Conservation (phyloP, 305 asterid genomes). For the Salvia sclarea region DNA sequence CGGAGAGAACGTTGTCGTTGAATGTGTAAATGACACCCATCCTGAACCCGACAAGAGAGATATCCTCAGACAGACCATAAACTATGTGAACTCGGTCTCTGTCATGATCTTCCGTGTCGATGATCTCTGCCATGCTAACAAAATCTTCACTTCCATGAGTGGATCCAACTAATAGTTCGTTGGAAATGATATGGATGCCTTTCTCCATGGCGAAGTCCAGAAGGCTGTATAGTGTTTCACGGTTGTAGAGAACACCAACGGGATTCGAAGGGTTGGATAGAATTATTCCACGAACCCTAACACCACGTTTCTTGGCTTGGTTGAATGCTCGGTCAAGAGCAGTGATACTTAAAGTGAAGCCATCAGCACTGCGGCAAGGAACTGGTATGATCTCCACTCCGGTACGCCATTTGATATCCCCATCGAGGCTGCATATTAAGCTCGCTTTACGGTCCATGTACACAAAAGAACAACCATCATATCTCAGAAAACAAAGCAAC, state of each 20-base stretch:
- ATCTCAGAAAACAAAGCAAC: not conserved
- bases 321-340: constrained; percentile 84
- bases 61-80: constrained; percentile 80
- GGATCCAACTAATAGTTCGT: constrained; percentile 83
- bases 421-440: constrained; percentile 61
- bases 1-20: constrained; percentile 65
- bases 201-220: constrained; percentile 77
- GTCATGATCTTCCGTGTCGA: constrained; percentile 61
- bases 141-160: constrained; percentile 67
- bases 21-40: constrained; percentile 72
- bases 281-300: constrained; percentile 77
- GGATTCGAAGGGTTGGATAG: constrained; percentile 86
- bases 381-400: constrained; percentile 88
- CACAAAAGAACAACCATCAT: constrained; percentile 5
- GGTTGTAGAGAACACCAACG: constrained; percentile 59
- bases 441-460: constrained; percentile 9
- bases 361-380: constrained; percentile 83
- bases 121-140: constrained; percentile 84
- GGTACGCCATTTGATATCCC: constrained; percentile 77
- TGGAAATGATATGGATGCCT: constrained; percentile 82
- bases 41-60: constrained; percentile 74
- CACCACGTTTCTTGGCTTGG: constrained; percentile 85
- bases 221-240: constrained; percentile 60
- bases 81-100: constrained; percentile 79
- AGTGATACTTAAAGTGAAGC: constrained; percentile 61